These are phyloP conservation scores for Incumbomyces lentus DNA, from an alignment of 2,329 filamentous ascomycete genomes.

Conservation along the genomic window DNA sequence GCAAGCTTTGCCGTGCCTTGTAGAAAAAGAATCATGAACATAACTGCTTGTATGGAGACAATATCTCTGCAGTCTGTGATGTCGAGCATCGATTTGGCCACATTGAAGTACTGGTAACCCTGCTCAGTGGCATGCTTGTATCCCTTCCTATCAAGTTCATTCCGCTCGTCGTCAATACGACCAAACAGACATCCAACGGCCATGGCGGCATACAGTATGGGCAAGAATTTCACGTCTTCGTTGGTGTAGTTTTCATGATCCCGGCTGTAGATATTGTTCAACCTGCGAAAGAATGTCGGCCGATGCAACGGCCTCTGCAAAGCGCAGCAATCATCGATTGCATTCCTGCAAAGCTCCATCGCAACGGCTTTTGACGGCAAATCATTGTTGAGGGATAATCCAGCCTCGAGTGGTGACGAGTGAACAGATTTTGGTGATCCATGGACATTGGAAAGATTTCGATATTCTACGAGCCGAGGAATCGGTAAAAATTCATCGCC, in stretches of 20 bases:
- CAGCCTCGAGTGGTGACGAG: conserved; percentile 52
- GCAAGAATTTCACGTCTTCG: conserved; percentile 59
- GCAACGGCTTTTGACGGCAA: conserved; percentile 56
- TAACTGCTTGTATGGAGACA: conserved; percentile 60
- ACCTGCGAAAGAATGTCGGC: conserved; percentile 66
- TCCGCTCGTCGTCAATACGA: conserved; percentile 41
- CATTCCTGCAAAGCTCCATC: conserved; percentile 46
- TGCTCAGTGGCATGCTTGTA: conserved; percentile 43
- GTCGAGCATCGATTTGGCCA: conserved; percentile 54
- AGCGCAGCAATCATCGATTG: conserved; percentile 52
- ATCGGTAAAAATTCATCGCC: conserved; percentile 57
- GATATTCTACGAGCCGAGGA: conserved; percentile 44
- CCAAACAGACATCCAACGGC: conserved; percentile 65
- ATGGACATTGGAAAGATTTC: conserved; percentile 47
- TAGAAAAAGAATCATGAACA: conserved; percentile 72
- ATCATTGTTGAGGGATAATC: conserved; percentile 44
- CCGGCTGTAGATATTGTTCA: conserved; percentile 68
- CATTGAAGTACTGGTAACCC: conserved; percentile 63
- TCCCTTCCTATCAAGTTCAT: conserved; percentile 37
- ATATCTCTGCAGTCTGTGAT: conserved; percentile 59
- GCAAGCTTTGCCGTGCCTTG: conserved; percentile 70
- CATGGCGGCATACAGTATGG: conserved; percentile 59
- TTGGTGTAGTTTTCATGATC: conserved; percentile 52
- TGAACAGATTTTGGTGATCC: conserved; percentile 56
- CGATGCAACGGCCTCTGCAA: conserved; percentile 66